Evolutionary conservation across 2,329 filamentous ascomycete species (phyloP).

Genomic region (Samsoniella hepiali): DNA sequence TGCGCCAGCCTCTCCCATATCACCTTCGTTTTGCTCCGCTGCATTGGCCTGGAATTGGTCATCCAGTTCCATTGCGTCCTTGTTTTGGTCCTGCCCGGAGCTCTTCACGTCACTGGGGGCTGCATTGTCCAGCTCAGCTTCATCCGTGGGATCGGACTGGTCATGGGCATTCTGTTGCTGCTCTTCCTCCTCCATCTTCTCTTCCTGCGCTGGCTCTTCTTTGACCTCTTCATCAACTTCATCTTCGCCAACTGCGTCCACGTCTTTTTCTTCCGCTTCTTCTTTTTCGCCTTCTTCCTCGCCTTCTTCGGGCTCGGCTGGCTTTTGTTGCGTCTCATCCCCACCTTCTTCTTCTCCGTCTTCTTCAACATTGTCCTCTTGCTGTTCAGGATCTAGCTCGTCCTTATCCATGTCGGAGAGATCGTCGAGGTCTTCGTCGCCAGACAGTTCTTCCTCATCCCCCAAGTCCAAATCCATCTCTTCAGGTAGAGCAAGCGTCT

Average conservation of each 20-base stretch:
- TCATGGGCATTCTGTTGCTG: slow-evolving; percentile 44
- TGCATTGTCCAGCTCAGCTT: slow-evolving; percentile 56
- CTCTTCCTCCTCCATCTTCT: slow-evolving; percentile 31
- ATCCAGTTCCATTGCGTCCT: slow-evolving; percentile 60
- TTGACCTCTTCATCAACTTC: slow-evolving; percentile 29
- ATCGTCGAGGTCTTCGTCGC: slow-evolving; percentile 57
- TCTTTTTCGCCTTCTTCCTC: slow-evolving; percentile 40
- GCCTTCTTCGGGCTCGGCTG: slow-evolving; percentile 15
- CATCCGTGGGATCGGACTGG: slow-evolving; percentile 12
- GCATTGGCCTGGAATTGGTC: slow-evolving; percentile 58
- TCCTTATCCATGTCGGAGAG: slow-evolving; percentile 48
- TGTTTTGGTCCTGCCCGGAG: slow-evolving; percentile 62
- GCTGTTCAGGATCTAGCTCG: slow-evolving; percentile 35
- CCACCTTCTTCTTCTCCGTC: slow-evolving; percentile 37
- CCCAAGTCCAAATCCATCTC: slow-evolving; percentile 84
- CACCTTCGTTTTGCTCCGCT: slow-evolving; percentile 63
- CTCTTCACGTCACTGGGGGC: slow-evolving; percentile 62
- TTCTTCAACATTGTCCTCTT: slow-evolving; percentile 35
- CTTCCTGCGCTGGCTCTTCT: slow-evolving; percentile 26
- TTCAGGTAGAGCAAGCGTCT: slow-evolving; percentile 79
- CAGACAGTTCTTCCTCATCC: slow-evolving; percentile 57
- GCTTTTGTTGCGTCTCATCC: slow-evolving; percentile 36
- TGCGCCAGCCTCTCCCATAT: slow-evolving; percentile 61
- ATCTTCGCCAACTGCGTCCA: slow-evolving; percentile 48
- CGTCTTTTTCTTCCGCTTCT: slow-evolving; percentile 41